A percentile compares a stretch with the other conserved stretches of the same genome.
Evolutionary conservation across 1,284 basidiomycete genomes (phyloP).

Genomic region (Ceratobasidium theobromae): DNA sequence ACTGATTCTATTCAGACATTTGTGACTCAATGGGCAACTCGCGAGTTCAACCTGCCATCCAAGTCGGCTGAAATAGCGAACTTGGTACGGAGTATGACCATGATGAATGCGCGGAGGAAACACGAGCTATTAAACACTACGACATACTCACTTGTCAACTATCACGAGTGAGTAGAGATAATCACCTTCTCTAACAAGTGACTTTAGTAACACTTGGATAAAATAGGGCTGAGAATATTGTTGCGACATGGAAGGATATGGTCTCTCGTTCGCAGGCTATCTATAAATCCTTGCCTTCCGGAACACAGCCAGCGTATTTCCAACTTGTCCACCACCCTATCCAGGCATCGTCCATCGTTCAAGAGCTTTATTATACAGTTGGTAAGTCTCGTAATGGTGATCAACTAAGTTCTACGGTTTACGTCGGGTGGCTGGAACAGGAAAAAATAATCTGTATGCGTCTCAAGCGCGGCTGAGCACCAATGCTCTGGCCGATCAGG

Average conservation of each 20-base stretch:
- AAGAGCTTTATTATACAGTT: constrained; percentile 57
- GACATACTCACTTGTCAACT: constrained; percentile 63
- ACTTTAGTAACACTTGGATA: background rate
- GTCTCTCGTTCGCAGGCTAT: constrained; percentile 55
- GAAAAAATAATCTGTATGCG: constrained; percentile 59
- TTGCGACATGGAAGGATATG: constrained; percentile 54
- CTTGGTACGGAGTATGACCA: constrained; percentile 61
- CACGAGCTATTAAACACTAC: constrained; percentile 65
- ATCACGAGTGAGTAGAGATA: constrained; percentile 58
- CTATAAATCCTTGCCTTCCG: constrained; percentile 54
- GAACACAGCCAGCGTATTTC: constrained; percentile 61
- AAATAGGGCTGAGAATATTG: constrained; percentile 57
- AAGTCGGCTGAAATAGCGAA: constrained; percentile 50
- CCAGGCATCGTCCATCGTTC: constrained; percentile 58
- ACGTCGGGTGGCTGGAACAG: constrained; percentile 23
- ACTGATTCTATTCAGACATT: constrained; percentile 56
- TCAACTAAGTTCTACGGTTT: background rate
- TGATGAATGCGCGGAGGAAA: constrained; percentile 63
- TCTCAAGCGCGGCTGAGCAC: constrained; percentile 65
- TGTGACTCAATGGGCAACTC: constrained; percentile 59
- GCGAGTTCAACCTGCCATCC: constrained; percentile 59
- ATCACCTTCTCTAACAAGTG: background rate
- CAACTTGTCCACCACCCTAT: constrained; percentile 66
- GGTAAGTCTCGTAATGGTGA: constrained; percentile 40
- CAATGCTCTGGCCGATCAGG: constrained; percentile 57